These are phyloP conservation scores for Phytopythium aichiense DNA, from an alignment of 352 stramenopile genomes.

Conservation along the genomic window DNA sequence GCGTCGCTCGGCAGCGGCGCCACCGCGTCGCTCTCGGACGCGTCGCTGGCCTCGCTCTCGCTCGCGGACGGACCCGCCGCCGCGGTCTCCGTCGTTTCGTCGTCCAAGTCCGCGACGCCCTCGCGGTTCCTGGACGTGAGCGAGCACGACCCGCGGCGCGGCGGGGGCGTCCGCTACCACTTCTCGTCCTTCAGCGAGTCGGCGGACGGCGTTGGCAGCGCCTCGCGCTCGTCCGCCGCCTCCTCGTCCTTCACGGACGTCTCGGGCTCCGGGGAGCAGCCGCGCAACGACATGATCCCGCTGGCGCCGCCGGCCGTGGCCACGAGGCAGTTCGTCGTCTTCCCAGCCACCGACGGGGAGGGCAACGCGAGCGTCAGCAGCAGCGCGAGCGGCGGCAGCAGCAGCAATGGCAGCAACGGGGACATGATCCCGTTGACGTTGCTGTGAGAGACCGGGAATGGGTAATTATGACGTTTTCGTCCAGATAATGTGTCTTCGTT, in stretches of 20 bases:
- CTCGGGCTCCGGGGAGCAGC: background rate
- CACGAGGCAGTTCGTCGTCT: conserved; percentile 5
- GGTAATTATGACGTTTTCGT: too few relatives aligned
- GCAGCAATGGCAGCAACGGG: background rate
- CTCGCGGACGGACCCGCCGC: background rate
- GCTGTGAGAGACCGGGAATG: background rate
- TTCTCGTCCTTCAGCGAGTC: conserved; percentile 5
- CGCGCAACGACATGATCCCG: conserved; percentile 8
- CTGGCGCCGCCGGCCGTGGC: background rate
- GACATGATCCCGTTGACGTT: conserved; percentile 6
- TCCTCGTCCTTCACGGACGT: background rate
- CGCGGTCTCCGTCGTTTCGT: background rate
- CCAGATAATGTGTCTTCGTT: too few relatives aligned
- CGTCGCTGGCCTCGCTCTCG: background rate
- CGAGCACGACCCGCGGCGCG: background rate
- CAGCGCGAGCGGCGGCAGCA: background rate
- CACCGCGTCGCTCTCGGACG: background rate
- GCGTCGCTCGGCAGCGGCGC: background rate
- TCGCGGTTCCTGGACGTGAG: conserved; percentile 1
- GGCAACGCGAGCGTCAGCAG: background rate
- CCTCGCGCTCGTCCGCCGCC: background rate
- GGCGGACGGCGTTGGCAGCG: background rate
- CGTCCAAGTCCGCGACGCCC: background rate
- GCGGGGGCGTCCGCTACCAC: background rate
- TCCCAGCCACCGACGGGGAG: background rate